Evolutionary conservation across 495 filamentous ascomycete genomes (phyloP).

Genomic region (Annulohypoxylon stygium): DNA sequence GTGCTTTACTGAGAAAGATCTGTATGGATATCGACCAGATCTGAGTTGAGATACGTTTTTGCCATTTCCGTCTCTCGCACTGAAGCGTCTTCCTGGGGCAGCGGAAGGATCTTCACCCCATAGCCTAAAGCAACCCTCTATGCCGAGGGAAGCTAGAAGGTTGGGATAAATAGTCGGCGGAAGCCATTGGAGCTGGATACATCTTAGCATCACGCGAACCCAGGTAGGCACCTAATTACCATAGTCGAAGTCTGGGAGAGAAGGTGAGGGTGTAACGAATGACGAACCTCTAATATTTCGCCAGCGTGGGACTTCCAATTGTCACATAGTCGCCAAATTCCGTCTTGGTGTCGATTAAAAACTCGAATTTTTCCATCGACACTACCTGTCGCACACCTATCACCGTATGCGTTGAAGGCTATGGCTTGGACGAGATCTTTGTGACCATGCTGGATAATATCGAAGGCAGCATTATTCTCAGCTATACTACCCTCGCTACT

Average conservation of each 20-base stretch:
- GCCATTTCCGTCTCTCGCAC: constrained; percentile 52
- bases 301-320: constrained; percentile 92
- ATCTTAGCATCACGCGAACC: not conserved
- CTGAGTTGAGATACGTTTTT: constrained; percentile 62
- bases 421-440: constrained; percentile 77
- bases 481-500: constrained; percentile 33
- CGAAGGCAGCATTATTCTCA: constrained; percentile 50
- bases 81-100: constrained; percentile 82
- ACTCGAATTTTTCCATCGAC: constrained; percentile 95
- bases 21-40: constrained; percentile 59
- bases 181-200: constrained; percentile 79
- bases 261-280: too few species aligned
- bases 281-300: constrained; percentile 86
- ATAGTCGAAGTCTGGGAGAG: not conserved
- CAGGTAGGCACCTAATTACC: not conserved
- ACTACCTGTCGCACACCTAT: constrained; percentile 88
- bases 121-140: constrained; percentile 87
- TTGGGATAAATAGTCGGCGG: constrained; percentile 69
- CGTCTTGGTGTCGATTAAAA: constrained; percentile 83
- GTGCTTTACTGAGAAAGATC: constrained; percentile 85
- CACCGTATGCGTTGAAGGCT: constrained; percentile 84
- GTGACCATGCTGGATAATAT: constrained; percentile 70
- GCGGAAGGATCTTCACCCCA: constrained; percentile 90
- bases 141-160: constrained; percentile 74
- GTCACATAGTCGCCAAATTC: constrained; percentile 83